A percentile compares a stretch with the other conserved stretches of the same genome.
phyloP scores from a whole-genome alignment of 2,329 filamentous ascomycete genomes.

The Claviceps fusiformis region DNA sequence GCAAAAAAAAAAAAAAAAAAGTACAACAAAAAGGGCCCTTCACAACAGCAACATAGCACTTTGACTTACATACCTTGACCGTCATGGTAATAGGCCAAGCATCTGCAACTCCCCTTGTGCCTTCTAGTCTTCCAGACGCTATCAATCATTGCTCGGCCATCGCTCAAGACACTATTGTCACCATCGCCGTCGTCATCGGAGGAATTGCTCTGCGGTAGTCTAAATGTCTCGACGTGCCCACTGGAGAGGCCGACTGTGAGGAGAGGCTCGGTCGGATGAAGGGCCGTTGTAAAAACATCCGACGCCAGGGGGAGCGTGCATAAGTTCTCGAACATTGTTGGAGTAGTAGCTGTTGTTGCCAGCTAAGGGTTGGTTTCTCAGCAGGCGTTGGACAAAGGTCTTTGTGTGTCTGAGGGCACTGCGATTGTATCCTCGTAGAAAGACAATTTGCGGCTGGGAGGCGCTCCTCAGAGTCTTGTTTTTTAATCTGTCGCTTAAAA shows the following conservation, averaged over 20 bases:
- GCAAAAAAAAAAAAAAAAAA: neutral
- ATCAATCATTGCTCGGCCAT: conserved; percentile 64
- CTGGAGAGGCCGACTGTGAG: conserved; percentile 74
- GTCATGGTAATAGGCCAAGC: conserved; percentile 64
- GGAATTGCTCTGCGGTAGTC: conserved; percentile 44
- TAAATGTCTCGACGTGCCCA: conserved; percentile 76
- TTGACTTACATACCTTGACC: conserved; percentile 42
- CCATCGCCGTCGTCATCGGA: conserved; percentile 37
- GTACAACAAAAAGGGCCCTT: too few species aligned
- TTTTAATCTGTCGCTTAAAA: neutral
- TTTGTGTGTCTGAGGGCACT: neutral
- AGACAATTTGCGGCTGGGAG: neutral
- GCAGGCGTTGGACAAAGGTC: neutral
- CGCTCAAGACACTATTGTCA: conserved; percentile 35
- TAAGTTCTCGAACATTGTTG: conserved; percentile 72
- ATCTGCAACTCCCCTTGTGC: conserved; percentile 88
- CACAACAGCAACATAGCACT: conserved; percentile 12
- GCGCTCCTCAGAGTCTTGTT: neutral
- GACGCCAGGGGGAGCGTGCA: conserved; percentile 76
- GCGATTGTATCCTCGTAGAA: neutral
- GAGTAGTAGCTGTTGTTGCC: neutral
- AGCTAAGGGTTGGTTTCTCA: neutral
- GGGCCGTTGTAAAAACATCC: conserved; percentile 77
- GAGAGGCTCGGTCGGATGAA: conserved; percentile 74
- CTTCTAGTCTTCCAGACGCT: conserved; percentile 75